Evolutionary conservation across 768 basidiomycete species (phyloP).

Genomic region (Roridomyces roridus): DNA sequence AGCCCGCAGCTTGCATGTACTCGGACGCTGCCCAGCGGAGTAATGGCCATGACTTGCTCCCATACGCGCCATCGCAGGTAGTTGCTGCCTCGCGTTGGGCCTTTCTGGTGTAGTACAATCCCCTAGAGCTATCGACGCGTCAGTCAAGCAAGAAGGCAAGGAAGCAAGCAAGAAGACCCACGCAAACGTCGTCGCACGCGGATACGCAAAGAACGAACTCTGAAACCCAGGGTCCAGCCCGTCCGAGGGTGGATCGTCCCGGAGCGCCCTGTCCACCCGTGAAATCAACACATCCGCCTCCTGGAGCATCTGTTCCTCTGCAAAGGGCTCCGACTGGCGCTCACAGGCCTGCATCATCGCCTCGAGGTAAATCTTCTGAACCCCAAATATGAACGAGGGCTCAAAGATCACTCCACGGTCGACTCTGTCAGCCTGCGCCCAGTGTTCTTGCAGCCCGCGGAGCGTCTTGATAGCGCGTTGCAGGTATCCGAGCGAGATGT

Average conservation of each 20-base stretch:
- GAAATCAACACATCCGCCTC: slow-evolving; percentile 20
- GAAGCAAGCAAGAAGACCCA: background rate
- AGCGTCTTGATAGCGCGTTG: slow-evolving; percentile 14
- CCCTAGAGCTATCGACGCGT: slow-evolving; percentile 13
- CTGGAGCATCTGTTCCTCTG: slow-evolving; percentile 11
- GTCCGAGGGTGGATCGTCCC: background rate
- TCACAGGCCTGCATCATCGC: slow-evolving; percentile 24
- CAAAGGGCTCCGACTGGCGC: background rate
- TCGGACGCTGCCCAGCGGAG: slow-evolving; percentile 14
- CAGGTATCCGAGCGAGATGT: slow-evolving; percentile 18
- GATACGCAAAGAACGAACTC: slow-evolving; percentile 23
- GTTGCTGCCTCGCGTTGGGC: too few relatives aligned
- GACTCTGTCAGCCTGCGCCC: slow-evolving; percentile 3
- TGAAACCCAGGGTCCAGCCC: slow-evolving; percentile 9
- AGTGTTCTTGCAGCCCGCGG: slow-evolving; percentile 14
- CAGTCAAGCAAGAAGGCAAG: background rate
- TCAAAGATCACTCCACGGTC: slow-evolving; percentile 21
- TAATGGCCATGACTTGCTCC: background rate
- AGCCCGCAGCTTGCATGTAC: slow-evolving; percentile 21
- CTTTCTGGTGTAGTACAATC: slow-evolving; percentile 14
- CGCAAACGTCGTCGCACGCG: slow-evolving; percentile 21
- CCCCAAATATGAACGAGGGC: slow-evolving; percentile 21
- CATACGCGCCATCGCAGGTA: too few relatives aligned
- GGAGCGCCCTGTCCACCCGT: slow-evolving; percentile 14
- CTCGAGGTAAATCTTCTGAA: slow-evolving; percentile 21